A percentile compares a stretch with the other conserved stretches of the same genome.
Evolutionary conservation across 148 eudicot species (phyloP).

Genomic region (Amaranthus palmeri): DNA sequence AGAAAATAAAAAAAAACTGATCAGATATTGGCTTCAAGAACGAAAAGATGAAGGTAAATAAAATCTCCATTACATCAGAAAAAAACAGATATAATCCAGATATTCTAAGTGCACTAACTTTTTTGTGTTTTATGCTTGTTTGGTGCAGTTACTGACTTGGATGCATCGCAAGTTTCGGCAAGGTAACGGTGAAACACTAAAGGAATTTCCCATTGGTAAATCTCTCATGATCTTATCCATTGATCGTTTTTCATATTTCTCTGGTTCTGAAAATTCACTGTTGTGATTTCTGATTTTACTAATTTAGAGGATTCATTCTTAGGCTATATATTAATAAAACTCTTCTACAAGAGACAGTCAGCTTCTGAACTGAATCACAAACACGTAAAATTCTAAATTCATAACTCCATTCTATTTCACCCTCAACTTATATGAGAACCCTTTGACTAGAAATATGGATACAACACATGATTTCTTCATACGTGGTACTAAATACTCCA

Average conservation of each 20-base stretch:
- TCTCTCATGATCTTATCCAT: background rate
- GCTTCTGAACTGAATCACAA: background rate
- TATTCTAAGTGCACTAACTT: background rate
- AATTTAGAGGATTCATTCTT: background rate
- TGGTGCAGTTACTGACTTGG: conserved; percentile 81
- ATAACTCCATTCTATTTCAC: too few species aligned
- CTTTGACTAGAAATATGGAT: too few species aligned
- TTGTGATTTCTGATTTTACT: background rate
- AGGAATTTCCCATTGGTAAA: conserved; percentile 61
- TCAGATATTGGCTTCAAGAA: conserved; percentile 26
- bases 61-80: background rate
- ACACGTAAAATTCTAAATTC: background rate
- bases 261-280: background rate
- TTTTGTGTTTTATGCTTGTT: conserved; percentile 4
- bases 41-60: conserved; percentile 62
- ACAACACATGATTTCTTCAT: too few species aligned
- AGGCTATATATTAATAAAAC: background rate
- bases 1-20: conserved; percentile 15
- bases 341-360: background rate
- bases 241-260: background rate
- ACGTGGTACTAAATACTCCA: too few species aligned
- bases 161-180: conserved; percentile 87
- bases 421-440: too few species aligned
- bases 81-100: conserved; percentile 1
- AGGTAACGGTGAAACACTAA: conserved; percentile 50